Evolutionary conservation across 352 stramenopile species (phyloP).

Genomic region (Phytophthora pluvialis): DNA sequence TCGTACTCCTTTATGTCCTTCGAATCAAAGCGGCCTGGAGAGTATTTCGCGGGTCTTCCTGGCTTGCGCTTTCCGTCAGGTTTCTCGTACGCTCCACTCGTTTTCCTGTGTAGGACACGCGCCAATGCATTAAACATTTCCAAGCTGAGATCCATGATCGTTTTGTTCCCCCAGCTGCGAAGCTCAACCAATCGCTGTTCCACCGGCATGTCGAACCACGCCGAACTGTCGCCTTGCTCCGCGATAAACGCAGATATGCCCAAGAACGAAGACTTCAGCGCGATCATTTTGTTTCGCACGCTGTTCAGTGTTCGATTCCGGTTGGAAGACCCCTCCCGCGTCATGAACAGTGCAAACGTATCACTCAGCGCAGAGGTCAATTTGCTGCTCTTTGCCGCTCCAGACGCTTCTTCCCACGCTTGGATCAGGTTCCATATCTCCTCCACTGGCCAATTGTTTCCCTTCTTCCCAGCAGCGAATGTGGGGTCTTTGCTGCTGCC

Average conservation of each 20-base stretch:
- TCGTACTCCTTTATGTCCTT: conserved; percentile 25
- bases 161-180: conserved; percentile 40
- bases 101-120: conserved; percentile 30
- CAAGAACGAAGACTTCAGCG: conserved; percentile 41
- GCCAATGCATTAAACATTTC: conserved; percentile 39
- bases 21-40: background rate
- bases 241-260: conserved; percentile 37
- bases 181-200: conserved; percentile 37
- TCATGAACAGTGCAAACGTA: conserved; percentile 38
- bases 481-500: conserved; percentile 9
- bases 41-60: conserved; percentile 1
- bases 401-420: conserved; percentile 38
- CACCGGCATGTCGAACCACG: conserved; percentile 40
- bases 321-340: conserved; percentile 24
- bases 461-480: conserved; percentile 27
- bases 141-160: conserved; percentile 39
- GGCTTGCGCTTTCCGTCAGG: conserved; percentile 14
- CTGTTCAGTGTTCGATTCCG: conserved; percentile 35
- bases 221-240: conserved; percentile 22
- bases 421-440: conserved; percentile 41
- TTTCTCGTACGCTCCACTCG: conserved; percentile 15
- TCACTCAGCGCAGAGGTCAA: conserved; percentile 29
- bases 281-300: conserved; percentile 53
- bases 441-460: conserved; percentile 38
- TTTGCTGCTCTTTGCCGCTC: conserved; percentile 16